Evolutionary conservation across 495 filamentous ascomycete genomes (phyloP).

Genomic region (Penicillium argentinense): DNA sequence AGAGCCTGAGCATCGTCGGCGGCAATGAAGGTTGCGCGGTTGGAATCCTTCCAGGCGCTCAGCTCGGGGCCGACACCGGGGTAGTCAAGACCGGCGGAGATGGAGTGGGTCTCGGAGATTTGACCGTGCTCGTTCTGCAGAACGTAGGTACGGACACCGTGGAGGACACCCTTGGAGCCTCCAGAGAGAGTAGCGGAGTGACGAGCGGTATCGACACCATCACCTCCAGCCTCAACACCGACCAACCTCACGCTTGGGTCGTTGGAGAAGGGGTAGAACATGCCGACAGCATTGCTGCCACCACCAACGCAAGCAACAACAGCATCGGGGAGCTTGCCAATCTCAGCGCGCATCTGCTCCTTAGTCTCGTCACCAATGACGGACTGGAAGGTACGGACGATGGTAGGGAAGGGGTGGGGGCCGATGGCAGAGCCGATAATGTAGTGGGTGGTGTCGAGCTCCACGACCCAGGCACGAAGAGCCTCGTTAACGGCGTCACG

Average conservation of each 20-base stretch:
- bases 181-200: slow-evolving; percentile 84
- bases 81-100: slow-evolving; percentile 93
- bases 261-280: slow-evolving; percentile 94
- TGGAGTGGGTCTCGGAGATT: slow-evolving; percentile 87
- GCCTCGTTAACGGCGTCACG: slow-evolving; percentile 96
- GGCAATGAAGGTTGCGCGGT: slow-evolving; percentile 80
- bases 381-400: slow-evolving; percentile 94
- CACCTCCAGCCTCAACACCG: slow-evolving; percentile 63
- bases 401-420: slow-evolving; percentile 94
- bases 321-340: slow-evolving; percentile 88
- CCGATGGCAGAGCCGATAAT: slow-evolving; percentile 96
- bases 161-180: slow-evolving; percentile 85
- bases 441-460: slow-evolving; percentile 91
- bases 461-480: slow-evolving; percentile 83
- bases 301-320: slow-evolving; percentile 96
- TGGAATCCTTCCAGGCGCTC: slow-evolving; percentile 81
- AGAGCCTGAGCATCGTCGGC: slow-evolving; percentile 93
- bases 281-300: slow-evolving; percentile 86
- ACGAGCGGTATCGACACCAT: slow-evolving; percentile 74
- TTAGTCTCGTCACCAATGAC: slow-evolving; percentile 94
- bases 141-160: slow-evolving; percentile 92
- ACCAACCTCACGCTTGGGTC: slow-evolving; percentile 83
- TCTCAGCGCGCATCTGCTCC: slow-evolving; percentile 75
- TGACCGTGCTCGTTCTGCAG: slow-evolving; percentile 88
- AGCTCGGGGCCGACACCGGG: slow-evolving; percentile 93